Percentiles rank a stretch among this genome's conserved stretches.
These are phyloP conservation scores for Lineolata rhizophorae DNA, from an alignment of 495 filamentous ascomycete genomes.

Conservation along the genomic window DNA sequence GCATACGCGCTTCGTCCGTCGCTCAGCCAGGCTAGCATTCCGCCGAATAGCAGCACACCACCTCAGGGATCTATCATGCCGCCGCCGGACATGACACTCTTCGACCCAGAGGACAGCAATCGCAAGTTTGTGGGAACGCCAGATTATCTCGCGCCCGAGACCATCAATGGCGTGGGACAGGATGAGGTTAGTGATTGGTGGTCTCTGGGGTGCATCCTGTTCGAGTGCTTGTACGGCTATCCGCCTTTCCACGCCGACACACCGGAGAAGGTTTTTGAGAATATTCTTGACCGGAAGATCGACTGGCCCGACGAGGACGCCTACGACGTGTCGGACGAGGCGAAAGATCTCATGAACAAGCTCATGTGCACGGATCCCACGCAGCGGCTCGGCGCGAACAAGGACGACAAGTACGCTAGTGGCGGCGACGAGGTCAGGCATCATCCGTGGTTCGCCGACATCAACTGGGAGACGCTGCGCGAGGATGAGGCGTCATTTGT, in stretches of 20 bases:
- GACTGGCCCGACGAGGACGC: constrained; percentile 66
- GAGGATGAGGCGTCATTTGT: constrained; percentile 91
- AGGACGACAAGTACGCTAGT: constrained; percentile 49
- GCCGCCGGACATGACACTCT: constrained; percentile 86
- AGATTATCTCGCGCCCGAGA: constrained; percentile 92
- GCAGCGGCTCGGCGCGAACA: constrained; percentile 65
- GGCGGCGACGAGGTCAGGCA: constrained; percentile 78
- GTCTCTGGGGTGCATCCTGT: constrained; percentile 93
- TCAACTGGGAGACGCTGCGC: constrained; percentile 76
- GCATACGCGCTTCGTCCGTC: constrained; percentile 37
- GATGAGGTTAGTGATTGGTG: constrained; percentile 99
- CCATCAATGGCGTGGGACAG: constrained; percentile 82
- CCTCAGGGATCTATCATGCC: constrained; percentile 44
- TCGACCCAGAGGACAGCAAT: constrained; percentile 84
- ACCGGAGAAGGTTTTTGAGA: constrained; percentile 90
- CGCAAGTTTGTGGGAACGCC: constrained; percentile 91
- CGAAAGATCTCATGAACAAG: constrained; percentile 81
- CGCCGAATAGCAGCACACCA: constrained; percentile 34
- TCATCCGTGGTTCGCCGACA: constrained; percentile 72
- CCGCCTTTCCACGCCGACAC: constrained; percentile 84
- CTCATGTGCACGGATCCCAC: constrained; percentile 65
- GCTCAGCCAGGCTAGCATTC: constrained; percentile 17
- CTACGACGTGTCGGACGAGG: constrained; percentile 43
- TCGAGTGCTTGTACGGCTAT: constrained; percentile 82
- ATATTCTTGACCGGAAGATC: constrained; percentile 74